Evolutionary conservation across 73 alveolate genomes (phyloP).

Genomic region (Tetrahymena malaccensis): DNA sequence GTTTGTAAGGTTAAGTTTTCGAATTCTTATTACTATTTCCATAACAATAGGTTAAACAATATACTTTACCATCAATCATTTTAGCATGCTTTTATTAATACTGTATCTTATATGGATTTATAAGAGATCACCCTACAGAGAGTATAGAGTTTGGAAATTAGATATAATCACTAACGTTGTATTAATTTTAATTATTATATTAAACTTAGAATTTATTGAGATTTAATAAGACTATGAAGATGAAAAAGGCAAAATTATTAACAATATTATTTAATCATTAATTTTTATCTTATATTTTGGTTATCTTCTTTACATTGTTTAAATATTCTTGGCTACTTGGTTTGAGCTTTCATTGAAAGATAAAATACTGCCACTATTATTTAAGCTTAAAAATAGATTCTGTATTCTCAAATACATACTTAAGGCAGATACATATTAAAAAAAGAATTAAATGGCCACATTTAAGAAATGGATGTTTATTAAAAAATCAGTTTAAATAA

Average conservation of each 20-base stretch:
- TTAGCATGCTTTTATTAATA: not conserved
- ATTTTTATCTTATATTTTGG: not conserved
- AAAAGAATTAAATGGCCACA: not conserved
- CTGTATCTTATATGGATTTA: not conserved
- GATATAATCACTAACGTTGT: not conserved
- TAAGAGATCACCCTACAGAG: not conserved
- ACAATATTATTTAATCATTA: not conserved
- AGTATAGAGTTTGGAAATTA: not conserved
- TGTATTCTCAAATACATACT: not conserved
- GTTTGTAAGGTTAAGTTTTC: not conserved
- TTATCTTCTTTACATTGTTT: not conserved
- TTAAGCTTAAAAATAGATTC: not conserved
- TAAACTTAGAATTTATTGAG: not conserved
- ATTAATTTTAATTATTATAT: not conserved
- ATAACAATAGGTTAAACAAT: not conserved
- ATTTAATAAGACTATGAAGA: not conserved
- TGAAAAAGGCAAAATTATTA: not conserved
- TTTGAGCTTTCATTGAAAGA: not conserved
- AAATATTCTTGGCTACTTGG: not conserved
- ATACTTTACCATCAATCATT: not conserved
- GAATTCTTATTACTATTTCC: not conserved
- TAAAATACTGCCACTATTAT: not conserved
- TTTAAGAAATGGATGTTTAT: not conserved
- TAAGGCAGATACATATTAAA: not conserved
- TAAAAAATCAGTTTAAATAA: not conserved